These are phyloP conservation scores for Datisca glomerata DNA, from an alignment of 306 rosid species.

Conservation along the genomic window DNA sequence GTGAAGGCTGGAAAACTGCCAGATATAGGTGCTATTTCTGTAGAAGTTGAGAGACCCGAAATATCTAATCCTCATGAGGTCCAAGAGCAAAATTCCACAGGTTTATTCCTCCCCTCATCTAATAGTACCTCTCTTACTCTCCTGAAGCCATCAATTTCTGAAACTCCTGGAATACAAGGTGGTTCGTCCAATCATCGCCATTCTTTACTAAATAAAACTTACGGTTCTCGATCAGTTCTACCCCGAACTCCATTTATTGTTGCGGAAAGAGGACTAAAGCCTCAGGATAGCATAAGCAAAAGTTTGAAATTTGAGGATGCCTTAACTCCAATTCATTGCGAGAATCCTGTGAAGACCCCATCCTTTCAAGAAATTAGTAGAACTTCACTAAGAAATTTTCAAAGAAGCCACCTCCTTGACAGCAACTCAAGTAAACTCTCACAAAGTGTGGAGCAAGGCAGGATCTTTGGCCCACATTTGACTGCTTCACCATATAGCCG, in stretches of 20 bases:
- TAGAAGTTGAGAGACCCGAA: slow-evolving; percentile 34
- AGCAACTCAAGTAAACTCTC: slow-evolving; percentile 21
- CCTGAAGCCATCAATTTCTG: slow-evolving; percentile 35
- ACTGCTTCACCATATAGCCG: slow-evolving; percentile 31
- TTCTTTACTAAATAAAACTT: slow-evolving; percentile 24
- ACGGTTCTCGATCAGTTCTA: slow-evolving; percentile 28
- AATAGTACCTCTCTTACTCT: slow-evolving; percentile 22
- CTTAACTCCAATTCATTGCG: slow-evolving; percentile 25
- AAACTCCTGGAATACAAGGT: slow-evolving; percentile 31
- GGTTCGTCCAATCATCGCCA: slow-evolving; percentile 29
- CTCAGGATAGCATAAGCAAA: slow-evolving; percentile 26
- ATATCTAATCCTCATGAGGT: slow-evolving; percentile 33
- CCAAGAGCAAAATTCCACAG: slow-evolving; percentile 35
- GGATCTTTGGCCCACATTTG: slow-evolving; percentile 21
- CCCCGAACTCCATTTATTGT: slow-evolving; percentile 22
- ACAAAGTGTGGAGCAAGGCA: slow-evolving; percentile 31
- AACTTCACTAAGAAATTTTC: slow-evolving; percentile 16
- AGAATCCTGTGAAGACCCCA: slow-evolving; percentile 25
- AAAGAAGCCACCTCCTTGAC: slow-evolving; percentile 21
- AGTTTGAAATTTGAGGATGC: slow-evolving; percentile 32
- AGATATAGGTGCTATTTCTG: slow-evolving; percentile 24
- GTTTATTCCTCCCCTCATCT: slow-evolving; percentile 63
- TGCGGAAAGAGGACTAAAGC: slow-evolving; percentile 23
- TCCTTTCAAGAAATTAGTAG: slow-evolving; percentile 29
- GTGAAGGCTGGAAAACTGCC: slow-evolving; percentile 44